Evolutionary conservation across 257 asterid genomes (phyloP).

Genomic region (Penstemon newberryi): DNA sequence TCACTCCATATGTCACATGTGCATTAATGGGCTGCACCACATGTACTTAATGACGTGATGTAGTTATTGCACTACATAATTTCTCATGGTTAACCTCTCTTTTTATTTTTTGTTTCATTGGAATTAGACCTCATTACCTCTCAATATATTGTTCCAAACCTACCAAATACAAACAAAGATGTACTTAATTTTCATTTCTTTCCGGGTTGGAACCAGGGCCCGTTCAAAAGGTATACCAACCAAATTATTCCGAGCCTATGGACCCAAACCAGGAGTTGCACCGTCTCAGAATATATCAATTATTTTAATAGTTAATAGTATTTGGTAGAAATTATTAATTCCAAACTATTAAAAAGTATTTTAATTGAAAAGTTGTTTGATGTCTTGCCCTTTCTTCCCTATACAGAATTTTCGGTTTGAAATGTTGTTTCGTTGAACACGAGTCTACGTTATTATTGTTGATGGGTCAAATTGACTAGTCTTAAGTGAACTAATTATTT

Average conservation of each 20-base stretch:
- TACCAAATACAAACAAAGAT: neutral
- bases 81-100: too few species aligned
- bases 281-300: constrained; percentile 42
- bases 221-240: constrained; percentile 20
- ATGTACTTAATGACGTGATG: too few species aligned
- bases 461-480: too few species aligned
- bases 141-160: neutral
- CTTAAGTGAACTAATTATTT: too few species aligned
- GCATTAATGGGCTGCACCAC: too few species aligned
- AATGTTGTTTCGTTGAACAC: too few species aligned
- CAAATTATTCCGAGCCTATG: constrained; percentile 24
- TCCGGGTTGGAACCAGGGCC: constrained; percentile 18
- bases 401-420: neutral
- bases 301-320: neutral
- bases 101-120: too few species aligned
- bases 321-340: constrained; percentile 14
- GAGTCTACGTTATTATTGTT: too few species aligned
- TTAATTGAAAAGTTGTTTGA: constrained; percentile 2
- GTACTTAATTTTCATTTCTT: constrained; percentile 6
- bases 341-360: neutral
- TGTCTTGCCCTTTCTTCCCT: constrained; percentile 16
- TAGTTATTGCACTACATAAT: too few species aligned
- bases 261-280: constrained; percentile 46
- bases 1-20: too few species aligned
- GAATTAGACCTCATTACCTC: too few species aligned